Conservation (phyloP, 2,329 filamentous ascomycete species). For the Lachnellula cervina region DNA sequence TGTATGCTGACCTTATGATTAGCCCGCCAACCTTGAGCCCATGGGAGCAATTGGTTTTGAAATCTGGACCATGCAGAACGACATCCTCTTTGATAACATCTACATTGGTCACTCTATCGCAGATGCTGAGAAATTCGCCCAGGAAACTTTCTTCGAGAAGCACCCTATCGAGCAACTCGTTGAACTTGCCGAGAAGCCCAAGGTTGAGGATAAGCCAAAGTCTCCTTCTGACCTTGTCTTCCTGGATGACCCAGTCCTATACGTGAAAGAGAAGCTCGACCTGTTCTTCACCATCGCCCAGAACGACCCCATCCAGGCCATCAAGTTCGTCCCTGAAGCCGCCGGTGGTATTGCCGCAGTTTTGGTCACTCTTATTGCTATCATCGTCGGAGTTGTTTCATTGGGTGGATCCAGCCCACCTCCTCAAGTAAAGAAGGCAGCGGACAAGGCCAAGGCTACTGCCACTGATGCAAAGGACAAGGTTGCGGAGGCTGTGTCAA, state of each 20-base stretch:
- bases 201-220: constrained; percentile 57
- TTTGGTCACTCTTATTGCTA: constrained; percentile 62
- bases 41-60: constrained; percentile 73
- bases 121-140: constrained; percentile 83
- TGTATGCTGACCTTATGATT: constrained; percentile 14
- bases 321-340: constrained; percentile 87
- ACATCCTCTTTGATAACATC: constrained; percentile 99
- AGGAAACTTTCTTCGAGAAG: constrained; percentile 90
- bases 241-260: constrained; percentile 82
- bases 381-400: constrained; percentile 64
- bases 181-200: constrained; percentile 75
- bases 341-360: constrained; percentile 73
- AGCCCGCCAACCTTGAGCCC: constrained; percentile 37
- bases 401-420: constrained; percentile 61
- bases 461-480: constrained; percentile 73
- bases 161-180: constrained; percentile 73
- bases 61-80: constrained; percentile 99
- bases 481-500: constrained; percentile 52
- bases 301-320: constrained; percentile 73
- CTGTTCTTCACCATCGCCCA: constrained; percentile 82
- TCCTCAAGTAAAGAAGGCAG: constrained; percentile 69
- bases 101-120: constrained; percentile 97
- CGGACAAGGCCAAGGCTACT: constrained; percentile 61
- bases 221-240: constrained; percentile 77
- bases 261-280: constrained; percentile 87